Percentiles rank a stretch among this genome's conserved stretches.
These are phyloP conservation scores for Venturia carpophila DNA, from an alignment of 2,329 filamentous ascomycete species.

Conservation along the genomic window DNA sequence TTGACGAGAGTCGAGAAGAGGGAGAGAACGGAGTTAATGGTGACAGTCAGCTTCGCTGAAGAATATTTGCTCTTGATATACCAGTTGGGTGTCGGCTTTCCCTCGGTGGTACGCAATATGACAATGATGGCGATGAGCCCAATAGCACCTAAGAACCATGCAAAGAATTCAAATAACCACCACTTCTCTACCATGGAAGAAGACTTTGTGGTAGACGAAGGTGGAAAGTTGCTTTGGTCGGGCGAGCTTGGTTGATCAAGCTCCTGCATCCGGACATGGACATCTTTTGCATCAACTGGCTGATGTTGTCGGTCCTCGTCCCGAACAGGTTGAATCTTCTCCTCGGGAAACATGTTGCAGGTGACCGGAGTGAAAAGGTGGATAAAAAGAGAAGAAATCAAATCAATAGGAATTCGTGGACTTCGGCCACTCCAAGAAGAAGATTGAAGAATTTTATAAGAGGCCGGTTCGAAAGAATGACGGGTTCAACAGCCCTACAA, in stretches of 20 bases:
- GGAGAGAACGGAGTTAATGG: slow-evolving; percentile 30
- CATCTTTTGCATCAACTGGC: background rate
- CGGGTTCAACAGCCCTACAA: background rate
- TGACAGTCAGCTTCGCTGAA: slow-evolving; percentile 9
- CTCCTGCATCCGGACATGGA: background rate
- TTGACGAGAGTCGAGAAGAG: slow-evolving; percentile 29
- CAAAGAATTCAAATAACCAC: slow-evolving; percentile 15
- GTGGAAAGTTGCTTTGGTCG: background rate
- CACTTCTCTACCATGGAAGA: slow-evolving; percentile 1
- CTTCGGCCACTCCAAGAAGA: background rate
- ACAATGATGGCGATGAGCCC: slow-evolving; percentile 13
- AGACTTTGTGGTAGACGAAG: background rate
- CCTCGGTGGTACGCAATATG: slow-evolving; percentile 9
- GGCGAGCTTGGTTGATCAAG: background rate
- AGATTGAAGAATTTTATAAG: background rate
- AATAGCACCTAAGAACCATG: slow-evolving; percentile 8
- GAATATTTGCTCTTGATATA: background rate
- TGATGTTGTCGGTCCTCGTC: background rate
- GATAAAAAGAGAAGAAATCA: background rate
- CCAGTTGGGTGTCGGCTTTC: slow-evolving; percentile 11
- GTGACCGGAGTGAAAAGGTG: background rate
- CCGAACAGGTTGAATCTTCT: background rate
- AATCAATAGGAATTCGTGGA: background rate
- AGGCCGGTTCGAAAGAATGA: background rate
- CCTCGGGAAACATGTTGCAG: background rate